phyloP scores from a whole-genome alignment of 2,329 filamentous ascomycete species.

The Trichoderma sp. region DNA sequence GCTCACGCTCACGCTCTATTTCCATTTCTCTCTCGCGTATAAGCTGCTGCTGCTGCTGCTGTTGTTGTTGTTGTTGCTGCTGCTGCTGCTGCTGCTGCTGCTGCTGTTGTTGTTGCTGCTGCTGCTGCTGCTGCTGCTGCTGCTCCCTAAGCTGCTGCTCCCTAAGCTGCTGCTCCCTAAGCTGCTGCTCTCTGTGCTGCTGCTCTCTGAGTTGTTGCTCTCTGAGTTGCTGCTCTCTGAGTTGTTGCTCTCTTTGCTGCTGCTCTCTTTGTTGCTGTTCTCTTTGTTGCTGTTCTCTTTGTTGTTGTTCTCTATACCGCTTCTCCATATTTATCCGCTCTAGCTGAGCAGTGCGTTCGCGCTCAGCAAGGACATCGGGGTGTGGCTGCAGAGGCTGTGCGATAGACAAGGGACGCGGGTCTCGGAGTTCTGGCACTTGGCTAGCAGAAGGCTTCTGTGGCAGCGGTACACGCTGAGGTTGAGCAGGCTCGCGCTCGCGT shows the following conservation, averaged over 20 bases:
- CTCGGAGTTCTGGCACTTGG: constrained; percentile 34
- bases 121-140: constrained; percentile 20
- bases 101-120: constrained; percentile 18
- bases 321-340: constrained; percentile 35
- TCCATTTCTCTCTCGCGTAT: constrained; percentile 19
- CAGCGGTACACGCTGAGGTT: constrained; percentile 37
- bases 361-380: constrained; percentile 33
- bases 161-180: constrained; percentile 11
- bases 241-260: constrained; percentile 19
- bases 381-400: constrained; percentile 36
- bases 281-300: constrained; percentile 22
- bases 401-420: constrained; percentile 34
- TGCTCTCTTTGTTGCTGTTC: constrained; percentile 18
- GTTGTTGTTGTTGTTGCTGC: constrained; percentile 18
- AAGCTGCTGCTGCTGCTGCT: constrained; percentile 20
- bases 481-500: constrained; percentile 36
- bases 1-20: constrained; percentile 22
- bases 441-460: constrained; percentile 38
- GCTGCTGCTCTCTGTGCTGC: constrained; percentile 19
- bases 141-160: constrained; percentile 20
- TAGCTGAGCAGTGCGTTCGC: constrained; percentile 28
- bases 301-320: constrained; percentile 27
- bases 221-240: constrained; percentile 23
- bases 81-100: constrained; percentile 24
- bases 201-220: constrained; percentile 20